Base-by-base conservation (phyloP, 768 basidiomycete species). In the Chalciporus piperatus region DNA sequence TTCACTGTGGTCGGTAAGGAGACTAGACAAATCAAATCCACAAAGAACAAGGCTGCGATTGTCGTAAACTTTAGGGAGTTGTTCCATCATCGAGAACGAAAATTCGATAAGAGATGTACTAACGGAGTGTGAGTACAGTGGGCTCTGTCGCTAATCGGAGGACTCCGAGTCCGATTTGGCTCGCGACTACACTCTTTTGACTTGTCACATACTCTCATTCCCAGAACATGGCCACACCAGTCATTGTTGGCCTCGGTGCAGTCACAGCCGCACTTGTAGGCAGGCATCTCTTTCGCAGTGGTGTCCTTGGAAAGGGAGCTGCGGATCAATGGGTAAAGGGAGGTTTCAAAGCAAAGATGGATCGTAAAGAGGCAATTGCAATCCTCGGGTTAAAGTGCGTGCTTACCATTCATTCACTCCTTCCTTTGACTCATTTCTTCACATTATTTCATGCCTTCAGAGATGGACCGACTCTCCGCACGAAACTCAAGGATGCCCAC, bases 291-390 rank as follows among this genome's bases (percentile, higher is more conserved):
- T 60, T 93, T 40, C 79, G 85, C 39, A 77, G 76, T 20, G 87
- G 87, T 2, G 57, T 80, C 5, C 74, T 85, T 56, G 70, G 78
- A 23, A 85, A 80, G 12, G 79, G 73, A 58, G 75, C 74, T 20
- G 85, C 85, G 12, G 87, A 93, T 39, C 80, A 95, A 67, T 98
- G 92, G 84, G 85, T 77, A 16, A 92, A 86, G 71, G 96, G 96
- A 50, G 96, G 97, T 8, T 99, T 99, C 81, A 87, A 84, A 66
- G 76, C 83, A 23, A 97, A 92, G 77, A 98, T 98, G 95, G 96
- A 98, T 66, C 78, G 90, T 60, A 89, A 84, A 54, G 97, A 98
- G 73, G 97, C 97, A 6, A 81, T 92, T 53, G 81, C 84, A 53
- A 85, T 99, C 61, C 80, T 99, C 39, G 96, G 96, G 14, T 76